Evolutionary conservation across 2,329 filamentous ascomycete genomes (phyloP).

Genomic region (Claviceps citrina): DNA sequence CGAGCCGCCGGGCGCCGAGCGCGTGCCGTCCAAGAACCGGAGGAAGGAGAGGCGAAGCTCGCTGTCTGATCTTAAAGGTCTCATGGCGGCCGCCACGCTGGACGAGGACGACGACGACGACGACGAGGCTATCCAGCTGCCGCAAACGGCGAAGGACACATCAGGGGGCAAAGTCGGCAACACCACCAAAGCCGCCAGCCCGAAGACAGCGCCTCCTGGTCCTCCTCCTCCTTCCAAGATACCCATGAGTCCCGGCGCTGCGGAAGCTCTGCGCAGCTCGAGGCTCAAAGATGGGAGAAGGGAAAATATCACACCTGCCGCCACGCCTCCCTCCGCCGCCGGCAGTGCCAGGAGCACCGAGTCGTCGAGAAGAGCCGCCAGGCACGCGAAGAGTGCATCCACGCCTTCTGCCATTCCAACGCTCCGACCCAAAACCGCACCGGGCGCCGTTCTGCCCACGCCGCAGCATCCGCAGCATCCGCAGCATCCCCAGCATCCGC

Average conservation of each 20-base stretch:
- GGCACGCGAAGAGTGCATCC: constrained; percentile 36
- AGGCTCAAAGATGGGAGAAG: constrained; percentile 27
- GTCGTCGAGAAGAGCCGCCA: constrained; percentile 14
- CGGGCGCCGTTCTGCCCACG: constrained; percentile 12
- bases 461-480: too few relatives aligned
- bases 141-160: constrained; percentile 37
- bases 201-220: constrained; percentile 25
- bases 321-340: neutral
- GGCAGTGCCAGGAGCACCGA: constrained; percentile 8
- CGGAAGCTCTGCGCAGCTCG: constrained; percentile 24
- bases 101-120: constrained; percentile 10
- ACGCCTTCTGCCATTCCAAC: constrained; percentile 40
- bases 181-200: constrained; percentile 25
- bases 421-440: constrained; percentile 24
- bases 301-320: constrained; percentile 19
- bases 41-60: constrained; percentile 81
- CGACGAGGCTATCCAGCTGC: constrained; percentile 26
- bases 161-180: constrained; percentile 40
- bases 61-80: constrained; percentile 64
- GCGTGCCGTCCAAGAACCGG: constrained; percentile 21
- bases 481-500: too few relatives aligned
- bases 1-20: constrained; percentile 34
- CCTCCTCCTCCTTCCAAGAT: constrained; percentile 40
- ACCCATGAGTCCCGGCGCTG: constrained; percentile 21
- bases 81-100: constrained; percentile 47